Base-by-base conservation (phyloP, 225 moss, liverwort and hornwort species). In the Bryoerythrophyllum caledonicum region DNA sequence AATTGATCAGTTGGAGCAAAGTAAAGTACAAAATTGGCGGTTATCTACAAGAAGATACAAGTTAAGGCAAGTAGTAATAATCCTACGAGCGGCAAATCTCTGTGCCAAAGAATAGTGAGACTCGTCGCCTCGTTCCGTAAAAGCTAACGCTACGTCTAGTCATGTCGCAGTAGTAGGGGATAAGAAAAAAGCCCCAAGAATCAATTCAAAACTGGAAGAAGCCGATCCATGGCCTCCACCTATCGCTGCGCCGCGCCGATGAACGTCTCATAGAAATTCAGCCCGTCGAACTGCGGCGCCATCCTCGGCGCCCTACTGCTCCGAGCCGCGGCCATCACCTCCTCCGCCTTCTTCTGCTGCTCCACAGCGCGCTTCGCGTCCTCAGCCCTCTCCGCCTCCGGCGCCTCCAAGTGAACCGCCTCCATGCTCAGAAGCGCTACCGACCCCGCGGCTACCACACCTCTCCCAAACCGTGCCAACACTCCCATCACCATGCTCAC, bases 191-290 rank as follows among this genome's bases (percentile, higher is more conserved):
- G 65, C 76, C 80, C 63, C 76, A 24, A 73, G 12, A 77, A 72
- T 68, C 76, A 74, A 84, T 58, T 35, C 59, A 63, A 77, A 51
- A 69, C 59, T 40, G 61, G 21, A 46, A 8, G 3, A 51, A 34
- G 12, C 32, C 43, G 30, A 34, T 40, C 77, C 54, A 30, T 0
- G 17, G 21, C 52, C 10, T 52, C 19, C 7, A 16, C n/a, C 57
- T 70, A 85, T 66, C 82, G 69, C 54, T 77, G 80, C 6, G 70
- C 28, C 24, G 73, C 53, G 12, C 84, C 68, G 26, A 87, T 84
- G 72, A 80, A 87, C 2, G 87, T 87, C 67, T 87, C 87, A 46
- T 84, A 87, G 27, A 87, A 87, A 68, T 87, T 87, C 0, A 84
- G 82, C 52, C 84, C 87, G 51, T 87, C 87, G 34, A 84, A 87